These are phyloP conservation scores for Aspergillus carlsbadensis DNA, from an alignment of 495 filamentous ascomycete species.

Conservation along the genomic window DNA sequence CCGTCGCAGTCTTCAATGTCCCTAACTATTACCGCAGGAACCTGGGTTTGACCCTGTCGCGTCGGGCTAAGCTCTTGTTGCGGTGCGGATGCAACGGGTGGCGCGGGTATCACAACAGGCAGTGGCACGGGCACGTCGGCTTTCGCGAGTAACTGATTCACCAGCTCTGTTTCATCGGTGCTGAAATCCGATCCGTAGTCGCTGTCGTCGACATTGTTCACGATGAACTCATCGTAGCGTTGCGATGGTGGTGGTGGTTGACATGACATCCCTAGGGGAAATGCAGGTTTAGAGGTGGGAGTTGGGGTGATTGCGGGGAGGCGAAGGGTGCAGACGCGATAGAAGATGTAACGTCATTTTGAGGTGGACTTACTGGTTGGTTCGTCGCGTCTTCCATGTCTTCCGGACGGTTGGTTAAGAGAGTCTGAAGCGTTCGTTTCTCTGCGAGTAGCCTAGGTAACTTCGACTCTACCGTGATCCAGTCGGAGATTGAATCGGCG, in stretches of 20 bases:
- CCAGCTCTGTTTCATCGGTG: conserved; percentile 56
- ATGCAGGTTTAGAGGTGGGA: neutral
- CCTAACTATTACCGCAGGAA: neutral
- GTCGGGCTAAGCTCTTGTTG: conserved; percentile 13
- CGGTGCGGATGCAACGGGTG: neutral
- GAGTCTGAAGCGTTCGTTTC: too few relatives aligned
- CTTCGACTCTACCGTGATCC: too few relatives aligned
- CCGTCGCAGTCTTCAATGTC: conserved; percentile 43
- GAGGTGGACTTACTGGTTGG: neutral
- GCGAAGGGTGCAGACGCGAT: neutral
- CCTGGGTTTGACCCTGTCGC: neutral
- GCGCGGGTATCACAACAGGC: neutral
- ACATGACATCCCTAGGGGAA: conserved; percentile 41
- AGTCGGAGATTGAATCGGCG: too few relatives aligned
- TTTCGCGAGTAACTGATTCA: conserved; percentile 46
- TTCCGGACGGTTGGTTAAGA: too few relatives aligned
- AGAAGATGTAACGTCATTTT: neutral
- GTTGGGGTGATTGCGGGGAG: neutral
- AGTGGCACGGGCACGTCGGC: conserved; percentile 27
- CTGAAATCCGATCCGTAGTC: conserved; percentile 77
- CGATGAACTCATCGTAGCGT: conserved; percentile 19
- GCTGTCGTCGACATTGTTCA: conserved; percentile 28
- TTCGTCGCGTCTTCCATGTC: neutral
- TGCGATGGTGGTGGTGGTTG: conserved; percentile 15
- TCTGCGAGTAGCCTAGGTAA: too few relatives aligned